Evolutionary conservation across 2,329 filamentous ascomycete genomes (phyloP).

Genomic region (Ophiosphaerella narmari): DNA sequence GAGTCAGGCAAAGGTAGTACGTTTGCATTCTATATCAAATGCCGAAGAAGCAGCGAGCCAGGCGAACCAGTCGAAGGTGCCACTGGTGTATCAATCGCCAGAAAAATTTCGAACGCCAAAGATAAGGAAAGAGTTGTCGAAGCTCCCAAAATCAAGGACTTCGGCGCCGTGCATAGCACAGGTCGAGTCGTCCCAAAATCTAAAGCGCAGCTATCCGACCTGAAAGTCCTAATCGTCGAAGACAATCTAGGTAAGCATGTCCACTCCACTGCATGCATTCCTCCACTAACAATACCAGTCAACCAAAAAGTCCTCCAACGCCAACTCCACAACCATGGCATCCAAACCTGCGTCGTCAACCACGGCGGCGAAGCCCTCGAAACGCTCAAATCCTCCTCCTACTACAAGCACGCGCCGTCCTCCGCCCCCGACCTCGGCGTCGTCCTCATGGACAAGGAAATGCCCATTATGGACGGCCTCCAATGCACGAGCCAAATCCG

Average conservation of each 20-base stretch:
- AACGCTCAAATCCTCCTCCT: conserved; percentile 49
- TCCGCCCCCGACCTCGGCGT: conserved; percentile 37
- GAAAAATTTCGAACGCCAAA: conserved; percentile 39
- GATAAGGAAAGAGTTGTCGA: conserved; percentile 20
- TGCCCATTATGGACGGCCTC: conserved; percentile 50
- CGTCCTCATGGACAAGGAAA: conserved; percentile 48
- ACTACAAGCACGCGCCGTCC: conserved; percentile 42
- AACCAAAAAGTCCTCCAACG: conserved; percentile 57
- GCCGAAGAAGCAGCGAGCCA: conserved; percentile 59
- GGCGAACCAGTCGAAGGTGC: conserved; percentile 34
- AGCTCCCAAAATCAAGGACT: conserved; percentile 42
- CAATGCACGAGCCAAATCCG: conserved; percentile 45
- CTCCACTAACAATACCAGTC: conserved; percentile 41
- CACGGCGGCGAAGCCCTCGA: conserved; percentile 57
- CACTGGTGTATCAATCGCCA: conserved; percentile 26
- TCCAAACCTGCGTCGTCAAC: conserved; percentile 53
- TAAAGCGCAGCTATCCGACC: conserved; percentile 20
- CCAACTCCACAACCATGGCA: conserved; percentile 55
- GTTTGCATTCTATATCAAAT: conserved; percentile 77
- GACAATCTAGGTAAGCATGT: conserved; percentile 41
- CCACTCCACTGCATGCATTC: no score
- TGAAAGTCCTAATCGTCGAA: conserved; percentile 50
- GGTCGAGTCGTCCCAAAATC: conserved; percentile 4
- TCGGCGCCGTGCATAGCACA: conserved; percentile 29
- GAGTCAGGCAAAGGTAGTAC: conserved; percentile 70